Conservation (phyloP, 2,329 filamentous ascomycete species). For the Fusarium buharicum region DNA sequence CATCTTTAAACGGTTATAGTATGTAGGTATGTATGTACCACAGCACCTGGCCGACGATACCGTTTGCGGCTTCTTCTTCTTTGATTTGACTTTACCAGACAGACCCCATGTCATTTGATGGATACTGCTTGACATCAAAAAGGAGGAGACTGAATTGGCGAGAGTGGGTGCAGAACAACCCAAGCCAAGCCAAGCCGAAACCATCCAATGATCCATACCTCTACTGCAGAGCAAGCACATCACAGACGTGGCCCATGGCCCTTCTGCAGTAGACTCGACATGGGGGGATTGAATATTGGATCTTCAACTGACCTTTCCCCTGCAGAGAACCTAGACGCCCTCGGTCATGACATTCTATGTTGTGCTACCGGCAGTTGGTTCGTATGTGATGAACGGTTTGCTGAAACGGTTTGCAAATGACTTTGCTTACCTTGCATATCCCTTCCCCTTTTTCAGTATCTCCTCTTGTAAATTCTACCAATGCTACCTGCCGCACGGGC, state of each 20-base stretch:
- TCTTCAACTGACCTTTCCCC: slow-evolving; percentile 27
- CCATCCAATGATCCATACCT: slow-evolving; percentile 13
- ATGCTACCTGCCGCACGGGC: slow-evolving; percentile 24
- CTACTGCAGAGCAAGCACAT: slow-evolving; percentile 35
- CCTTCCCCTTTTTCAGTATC: slow-evolving; percentile 9
- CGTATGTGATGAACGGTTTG: neutral
- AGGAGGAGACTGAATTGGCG: slow-evolving; percentile 3
- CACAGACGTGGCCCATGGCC: slow-evolving; percentile 22
- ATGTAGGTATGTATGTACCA: slow-evolving; percentile 5
- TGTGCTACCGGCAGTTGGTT: slow-evolving; percentile 23
- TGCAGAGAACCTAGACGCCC: slow-evolving; percentile 23
- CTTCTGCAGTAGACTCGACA: slow-evolving; percentile 27
- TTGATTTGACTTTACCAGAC: slow-evolving; percentile 6
- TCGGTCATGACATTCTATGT: slow-evolving; percentile 23
- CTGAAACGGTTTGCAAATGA: slow-evolving; percentile 13
- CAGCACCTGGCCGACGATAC: slow-evolving; percentile 14
- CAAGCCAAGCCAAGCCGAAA: slow-evolving; percentile 21
- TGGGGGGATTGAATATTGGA: slow-evolving; percentile 34
- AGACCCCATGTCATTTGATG: slow-evolving; percentile 15
- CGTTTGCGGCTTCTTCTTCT: slow-evolving; percentile 27
- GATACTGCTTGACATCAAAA: neutral
- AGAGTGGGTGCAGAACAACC: slow-evolving; percentile 40
- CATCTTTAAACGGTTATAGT: slow-evolving; percentile 8
- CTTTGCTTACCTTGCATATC: too few species aligned
- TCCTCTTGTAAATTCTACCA: neutral